Evolutionary conservation across 1,284 basidiomycete species (phyloP).

Genomic region (Phellopilus nigrolimitatus): DNA sequence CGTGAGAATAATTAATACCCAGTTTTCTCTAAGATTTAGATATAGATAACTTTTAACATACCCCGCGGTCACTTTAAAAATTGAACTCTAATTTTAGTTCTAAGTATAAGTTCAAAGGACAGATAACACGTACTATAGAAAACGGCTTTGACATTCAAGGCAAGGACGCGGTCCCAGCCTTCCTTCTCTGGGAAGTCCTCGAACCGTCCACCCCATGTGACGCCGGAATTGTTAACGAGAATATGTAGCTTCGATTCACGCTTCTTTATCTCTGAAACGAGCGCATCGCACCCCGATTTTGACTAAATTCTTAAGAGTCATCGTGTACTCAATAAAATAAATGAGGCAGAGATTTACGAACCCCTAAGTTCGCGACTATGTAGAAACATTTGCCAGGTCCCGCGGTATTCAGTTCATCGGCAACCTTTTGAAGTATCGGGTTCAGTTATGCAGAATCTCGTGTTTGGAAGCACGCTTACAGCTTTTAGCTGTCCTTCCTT

Average conservation of each 20-base stretch:
- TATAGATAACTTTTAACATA: too few species aligned
- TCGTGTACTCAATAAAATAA: constrained; percentile 3
- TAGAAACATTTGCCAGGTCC: constrained; percentile 62
- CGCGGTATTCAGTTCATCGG: constrained; percentile 52
- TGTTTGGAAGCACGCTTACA: constrained; percentile 36
- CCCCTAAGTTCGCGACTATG: constrained; percentile 68
- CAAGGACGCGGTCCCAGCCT: constrained; percentile 82
- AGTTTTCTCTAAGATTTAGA: too few species aligned
- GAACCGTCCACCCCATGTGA: constrained; percentile 76
- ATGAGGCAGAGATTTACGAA: constrained; percentile 33
- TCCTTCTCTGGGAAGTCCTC: constrained; percentile 71
- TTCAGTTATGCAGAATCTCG: too few species aligned
- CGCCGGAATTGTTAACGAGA: constrained; percentile 77
- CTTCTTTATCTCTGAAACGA: constrained; percentile 65
- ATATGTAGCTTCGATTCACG: constrained; percentile 71
- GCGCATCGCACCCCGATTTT: constrained; percentile 76
- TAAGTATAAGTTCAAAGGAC: neutral
- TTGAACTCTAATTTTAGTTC: neutral
- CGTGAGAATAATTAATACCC: neutral
- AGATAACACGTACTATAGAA: constrained; percentile 59
- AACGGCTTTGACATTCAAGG: constrained; percentile 75
- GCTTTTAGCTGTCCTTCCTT: constrained; percentile 76
- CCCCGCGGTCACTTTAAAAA: constrained; percentile 58
- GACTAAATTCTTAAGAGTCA: constrained; percentile 36
- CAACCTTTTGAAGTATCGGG: too few species aligned